Percentiles rank a stretch among this genome's conserved stretches.
Conservation (phyloP, 2,329 filamentous ascomycete species). For the Pezicula radicicola region DNA sequence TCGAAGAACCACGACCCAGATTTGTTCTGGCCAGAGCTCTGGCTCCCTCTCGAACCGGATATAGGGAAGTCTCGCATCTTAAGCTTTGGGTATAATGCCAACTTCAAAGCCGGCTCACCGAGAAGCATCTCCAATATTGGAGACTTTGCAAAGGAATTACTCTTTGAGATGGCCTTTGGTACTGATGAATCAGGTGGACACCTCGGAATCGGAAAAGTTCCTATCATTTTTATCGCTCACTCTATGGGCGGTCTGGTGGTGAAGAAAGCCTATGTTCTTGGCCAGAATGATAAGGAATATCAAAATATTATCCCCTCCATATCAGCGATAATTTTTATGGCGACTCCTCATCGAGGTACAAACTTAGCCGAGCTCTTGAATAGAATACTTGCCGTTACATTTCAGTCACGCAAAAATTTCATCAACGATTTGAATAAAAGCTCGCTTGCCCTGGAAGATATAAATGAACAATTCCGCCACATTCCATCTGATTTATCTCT, state of each 20-base stretch:
- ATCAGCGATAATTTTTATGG: neutral
- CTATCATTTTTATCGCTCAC: constrained; percentile 40
- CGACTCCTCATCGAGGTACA: neutral
- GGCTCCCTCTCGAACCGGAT: no score
- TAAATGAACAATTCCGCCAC: constrained; percentile 43
- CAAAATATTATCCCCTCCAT: neutral
- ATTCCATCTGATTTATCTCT: constrained; percentile 32
- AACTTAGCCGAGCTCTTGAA: neutral
- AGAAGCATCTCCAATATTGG: no score
- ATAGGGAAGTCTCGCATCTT: no score
- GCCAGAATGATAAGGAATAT: neutral
- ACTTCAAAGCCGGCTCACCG: no score
- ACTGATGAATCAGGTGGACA: constrained; percentile 10
- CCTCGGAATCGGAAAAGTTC: constrained; percentile 19
- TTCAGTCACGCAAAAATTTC: constrained; percentile 27
- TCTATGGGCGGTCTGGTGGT: constrained; percentile 40
- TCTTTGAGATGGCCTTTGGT: constrained; percentile 13
- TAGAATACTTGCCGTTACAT: neutral
- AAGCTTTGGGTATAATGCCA: no score
- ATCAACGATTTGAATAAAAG: constrained; percentile 35
- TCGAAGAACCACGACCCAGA: no score
- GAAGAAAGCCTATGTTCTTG: constrained; percentile 17
- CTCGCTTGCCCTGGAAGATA: constrained; percentile 30
- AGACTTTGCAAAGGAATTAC: constrained; percentile 8
- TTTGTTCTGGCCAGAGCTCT: no score